Evolutionary conservation across 768 basidiomycete genomes (phyloP), one percentile per base, ranked within the genome.

Genomic region (Hygrocybe punicea): DNA sequence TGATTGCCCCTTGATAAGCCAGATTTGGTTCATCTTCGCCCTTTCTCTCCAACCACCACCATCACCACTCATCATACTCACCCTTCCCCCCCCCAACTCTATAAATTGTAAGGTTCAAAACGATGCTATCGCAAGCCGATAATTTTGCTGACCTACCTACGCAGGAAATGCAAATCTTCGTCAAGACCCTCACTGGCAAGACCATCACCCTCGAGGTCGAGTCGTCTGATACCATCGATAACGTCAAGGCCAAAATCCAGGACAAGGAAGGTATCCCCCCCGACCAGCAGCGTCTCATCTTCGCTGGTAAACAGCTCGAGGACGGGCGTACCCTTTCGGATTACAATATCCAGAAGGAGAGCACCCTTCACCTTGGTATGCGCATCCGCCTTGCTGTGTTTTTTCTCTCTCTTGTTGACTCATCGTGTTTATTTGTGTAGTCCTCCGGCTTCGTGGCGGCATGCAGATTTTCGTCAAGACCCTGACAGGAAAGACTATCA

Each of bases 141-240:
- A 6, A 19, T 23, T 4, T 42, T 19, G 14, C 45, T 47, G n/a
- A 47, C 21, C 45, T n/a, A 42, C 17, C 25, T 17, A 10, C 5
- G 16, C 19, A 16, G 50, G 39, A 66, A 52, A 72, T 72, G 71
- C 71, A 72, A 58, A 72, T 72, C 59, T 89, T 87, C 58, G 85
- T 91, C 53, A 92, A 91, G 79, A 89, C 87, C 14, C 75, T 89
- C 25, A 89, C 87, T 6, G 87, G 87, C 53, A 47, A 47, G 45
- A 47, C 45, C 45, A 47, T 47, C 45, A 47, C 45, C 45, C 45
- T 47, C 45, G 45, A 47, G 45, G 45, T 47, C 17, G 45, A 47
- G 45, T 47, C 45, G 21, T 47, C 45, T 23, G 45, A 47, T 23
- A 47, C 45, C 45, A 47, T 47, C 45, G 45, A 47, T 47, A 47